Evolutionary conservation across 441 rosid genomes (phyloP), one percentile per base, ranked within the genome.

Genomic region (Theobroma grandiflorum): DNA sequence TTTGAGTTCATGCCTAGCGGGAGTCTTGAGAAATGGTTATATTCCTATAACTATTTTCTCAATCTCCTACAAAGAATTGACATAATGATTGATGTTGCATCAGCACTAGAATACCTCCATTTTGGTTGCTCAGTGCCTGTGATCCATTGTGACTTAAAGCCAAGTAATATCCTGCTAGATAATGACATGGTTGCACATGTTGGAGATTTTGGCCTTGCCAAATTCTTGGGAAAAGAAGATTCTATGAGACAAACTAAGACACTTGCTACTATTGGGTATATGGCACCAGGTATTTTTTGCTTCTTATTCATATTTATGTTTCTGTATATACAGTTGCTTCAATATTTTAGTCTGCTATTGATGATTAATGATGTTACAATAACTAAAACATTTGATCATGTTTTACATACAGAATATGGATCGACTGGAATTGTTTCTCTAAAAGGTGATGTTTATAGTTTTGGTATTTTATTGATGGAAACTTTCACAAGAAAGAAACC

Each of bases 391-490:
- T 40, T 40, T 68, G 9, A 40, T 63, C 14, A 35, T 63, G 43
- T 9, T n/a, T 31, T 14, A 4, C 45, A 45, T 43, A 3, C 42
- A 83, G 87, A 85, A 47, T 76, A 80, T 16, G 82, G 83, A 15
- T 62, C 3, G 0, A 49, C 33, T n/a, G 76, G 84, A n/a, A 43
- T 76, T 15, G 71, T 80, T 9, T 83, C 87, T 4, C 62, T 16
- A 11, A 31, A 66, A 58, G 75, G 83, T 1, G 85, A 87, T 35
- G 74, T 83, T 6, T 65, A 87, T 8, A 71, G 86, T 6, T 81
- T 2, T 22, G 87, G 86, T 2, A 45, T 84, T 22, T 9, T 87
- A 45, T 38, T 83, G 9, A 77, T 83, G 38, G 87, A 85, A 75
- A 81, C 74, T 2, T 81, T 82, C 42, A 84, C 78, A 0, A 20